A percentile compares a stretch with the other conserved stretches of the same genome.
phyloP scores from a whole-genome alignment of 2,329 filamentous ascomycete species.

The Aureobasidium leucospermi region DNA sequence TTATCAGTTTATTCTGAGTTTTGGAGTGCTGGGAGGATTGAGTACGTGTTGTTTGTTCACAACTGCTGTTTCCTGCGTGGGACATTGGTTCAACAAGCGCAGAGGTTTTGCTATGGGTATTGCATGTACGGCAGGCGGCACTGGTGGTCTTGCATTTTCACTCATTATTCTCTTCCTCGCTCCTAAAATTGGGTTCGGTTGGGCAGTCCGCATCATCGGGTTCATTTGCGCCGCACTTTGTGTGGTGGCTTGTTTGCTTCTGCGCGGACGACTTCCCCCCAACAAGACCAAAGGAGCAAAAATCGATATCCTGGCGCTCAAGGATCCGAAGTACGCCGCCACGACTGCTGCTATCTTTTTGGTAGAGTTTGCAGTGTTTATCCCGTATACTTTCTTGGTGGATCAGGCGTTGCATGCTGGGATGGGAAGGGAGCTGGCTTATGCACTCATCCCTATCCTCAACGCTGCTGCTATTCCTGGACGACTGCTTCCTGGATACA shows the following conservation, averaged over 20 bases:
- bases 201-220: slow-evolving; percentile 38
- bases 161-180: slow-evolving; percentile 36
- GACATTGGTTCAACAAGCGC: slow-evolving; percentile 70
- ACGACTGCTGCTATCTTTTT: slow-evolving; percentile 28
- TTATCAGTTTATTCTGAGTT: slow-evolving; percentile 74
- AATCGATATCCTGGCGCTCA: not conserved
- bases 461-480: slow-evolving; percentile 26
- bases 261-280: slow-evolving; percentile 36
- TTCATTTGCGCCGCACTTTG: slow-evolving; percentile 34
- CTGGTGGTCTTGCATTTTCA: slow-evolving; percentile 41
- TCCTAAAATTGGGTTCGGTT: slow-evolving; percentile 36
- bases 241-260: slow-evolving; percentile 32
- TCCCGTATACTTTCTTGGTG: slow-evolving; percentile 30
- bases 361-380: slow-evolving; percentile 31
- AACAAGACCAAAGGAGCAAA: not conserved
- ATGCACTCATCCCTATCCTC: slow-evolving; percentile 26
- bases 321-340: not conserved
- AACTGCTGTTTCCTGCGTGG: slow-evolving; percentile 67
- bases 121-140: slow-evolving; percentile 58
- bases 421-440: slow-evolving; percentile 21
- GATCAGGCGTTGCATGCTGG: slow-evolving; percentile 26
- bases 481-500: slow-evolving; percentile 26
- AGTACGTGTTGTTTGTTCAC: slow-evolving; percentile 75
- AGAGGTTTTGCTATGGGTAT: slow-evolving; percentile 75
- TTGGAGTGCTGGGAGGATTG: slow-evolving; percentile 65